Evolutionary conservation across 768 basidiomycete genomes (phyloP).

Genomic region (Rhodocollybia butyracea): DNA sequence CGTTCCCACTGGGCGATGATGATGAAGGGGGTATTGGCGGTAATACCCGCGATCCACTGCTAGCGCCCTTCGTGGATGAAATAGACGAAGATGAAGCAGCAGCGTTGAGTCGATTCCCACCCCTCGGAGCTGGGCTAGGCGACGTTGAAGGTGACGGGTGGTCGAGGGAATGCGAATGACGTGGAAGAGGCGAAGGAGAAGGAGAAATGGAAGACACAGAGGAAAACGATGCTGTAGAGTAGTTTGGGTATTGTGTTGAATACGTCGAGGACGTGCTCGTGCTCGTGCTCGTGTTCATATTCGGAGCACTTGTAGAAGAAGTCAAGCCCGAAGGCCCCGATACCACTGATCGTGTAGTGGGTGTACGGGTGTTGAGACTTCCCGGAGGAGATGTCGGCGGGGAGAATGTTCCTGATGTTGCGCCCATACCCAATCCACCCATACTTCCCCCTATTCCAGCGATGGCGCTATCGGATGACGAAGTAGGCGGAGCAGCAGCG

Average conservation of each 20-base stretch:
- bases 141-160: background rate
- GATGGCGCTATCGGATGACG: background rate
- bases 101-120: too few species aligned
- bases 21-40: slow-evolving; percentile 35
- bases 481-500: slow-evolving; percentile 43
- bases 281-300: too few species aligned
- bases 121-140: slow-evolving; percentile 1
- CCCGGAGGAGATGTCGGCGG: slow-evolving; percentile 3
- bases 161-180: background rate
- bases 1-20: slow-evolving; percentile 64
- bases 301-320: too few species aligned
- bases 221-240: slow-evolving; percentile 24
- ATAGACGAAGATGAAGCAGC: too few species aligned
- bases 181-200: background rate
- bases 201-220: slow-evolving; percentile 15
- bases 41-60: too few species aligned
- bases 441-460: background rate
- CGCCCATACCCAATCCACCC: background rate
- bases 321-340: too few species aligned
- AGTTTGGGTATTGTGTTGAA: slow-evolving; percentile 7
- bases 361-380: slow-evolving; percentile 13
- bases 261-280: slow-evolving; percentile 5
- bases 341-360: slow-evolving; percentile 39
- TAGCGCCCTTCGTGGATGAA: too few species aligned
- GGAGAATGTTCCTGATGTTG: background rate